Evolutionary conservation across 2,329 filamentous ascomycete species (phyloP), one percentile per base, ranked within the genome.

Genomic region (Metarhizium robertsii): DNA sequence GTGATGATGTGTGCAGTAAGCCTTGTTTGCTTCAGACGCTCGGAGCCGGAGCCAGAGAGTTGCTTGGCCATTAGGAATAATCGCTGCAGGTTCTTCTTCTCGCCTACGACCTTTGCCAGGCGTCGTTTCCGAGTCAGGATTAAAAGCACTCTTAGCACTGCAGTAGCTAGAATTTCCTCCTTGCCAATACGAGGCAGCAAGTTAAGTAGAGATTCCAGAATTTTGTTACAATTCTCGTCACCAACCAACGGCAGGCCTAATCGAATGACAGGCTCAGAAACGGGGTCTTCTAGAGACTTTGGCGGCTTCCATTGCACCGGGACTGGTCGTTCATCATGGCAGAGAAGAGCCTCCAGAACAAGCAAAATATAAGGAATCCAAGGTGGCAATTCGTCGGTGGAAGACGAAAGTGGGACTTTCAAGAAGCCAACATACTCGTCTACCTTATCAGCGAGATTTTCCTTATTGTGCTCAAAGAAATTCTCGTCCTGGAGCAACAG

Each of bases 51-150:
- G 30, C 88, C 88, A 20, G 90, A 86, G 57, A 97, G 81, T 68
- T 97, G 92, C 69, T 95, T 95, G 56, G 92, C 85, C 89, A 97
- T 96, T 53, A 96, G 82, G 70, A 99, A 97, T 25, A 99, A 76
- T 32, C 90, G 83, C 66, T 94, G 89, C 51, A 99, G 78, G 63
- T 95, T 95, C 66, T 86, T 88, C 74, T 91, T 96, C 67, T 96
- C 88, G 5, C 90, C 89, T 50, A 97, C 79, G 48, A 80, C 76
- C 60, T 84, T 80, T 2, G 94, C 92, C 58, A 95, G 78, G 14
- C 82, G 76, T 52, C 90, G 86, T 57, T 84, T 82, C 25, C 95
- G 84, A 1, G 94, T 96, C 34, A 99, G 76, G 58, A 96, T 91
- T 34, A 95, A 89, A 38, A 99, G 74, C 13, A 96, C 84, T 45